Evolutionary conservation across 1,284 basidiomycete species (phyloP), one percentile per base, ranked within the genome.

Genomic region (Austroboletus niveus): DNA sequence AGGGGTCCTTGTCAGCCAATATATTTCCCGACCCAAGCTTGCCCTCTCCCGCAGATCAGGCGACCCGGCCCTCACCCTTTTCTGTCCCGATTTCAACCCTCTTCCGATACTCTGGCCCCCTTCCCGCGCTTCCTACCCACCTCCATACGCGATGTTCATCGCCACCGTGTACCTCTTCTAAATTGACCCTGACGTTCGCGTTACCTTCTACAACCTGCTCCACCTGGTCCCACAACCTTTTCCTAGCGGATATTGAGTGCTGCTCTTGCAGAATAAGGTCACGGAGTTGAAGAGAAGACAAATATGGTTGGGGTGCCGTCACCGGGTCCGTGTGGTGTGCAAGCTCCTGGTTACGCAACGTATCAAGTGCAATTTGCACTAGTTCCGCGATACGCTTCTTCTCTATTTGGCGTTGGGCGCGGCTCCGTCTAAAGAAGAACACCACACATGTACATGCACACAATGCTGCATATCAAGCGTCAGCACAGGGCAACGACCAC

Each of bases 121-220:
- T 60, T 52, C 75, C 73, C n/a, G 72, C 64, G 53, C 70, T 72
- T 29, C 89, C 89, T 30, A 92, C 81, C 89, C 89, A 92, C 51
- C 84, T 75, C 89, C 89, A 92, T 50, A 92, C 89, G 55, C 88
- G 81, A 69, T 84, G 78, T 72, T 92, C 89, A 65, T 92, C 89
- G n/a, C 89, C 96, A 46, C 93, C 94, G 55, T 80, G 78, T 43
- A 92, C 81, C 72, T 98, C 94, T 67, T 92, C 89, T 56, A 96
- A 78, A 66, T 92, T 89, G 27, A 87, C 86, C 51, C 92, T 82
- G 17, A 99, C 92, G 70, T 99, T 99, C 17, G 93, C 84, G 72
- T 99, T 99, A 49, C 84, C 84, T 72, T 99, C 96, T 2, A 99
- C 92, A 42, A 94, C 75, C 45, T 79, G 82, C 65, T 92, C 89